Percentiles rank a stretch among this genome's conserved stretches.
Evolutionary conservation across 306 rosid species (phyloP).

Genomic region (Elaeagnus macrophylla): DNA sequence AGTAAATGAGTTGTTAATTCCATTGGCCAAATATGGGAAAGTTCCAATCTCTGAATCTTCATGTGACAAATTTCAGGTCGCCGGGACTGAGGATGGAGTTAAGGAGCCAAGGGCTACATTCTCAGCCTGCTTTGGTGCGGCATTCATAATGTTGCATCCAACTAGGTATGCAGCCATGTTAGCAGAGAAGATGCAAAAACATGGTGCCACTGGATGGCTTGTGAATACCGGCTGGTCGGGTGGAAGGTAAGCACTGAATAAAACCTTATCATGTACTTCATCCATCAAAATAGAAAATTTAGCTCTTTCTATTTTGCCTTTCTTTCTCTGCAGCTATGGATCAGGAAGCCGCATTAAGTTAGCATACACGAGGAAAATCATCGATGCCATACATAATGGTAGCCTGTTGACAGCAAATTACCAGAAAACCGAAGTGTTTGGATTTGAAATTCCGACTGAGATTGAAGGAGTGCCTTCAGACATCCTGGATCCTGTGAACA

Average conservation of each 20-base stretch:
- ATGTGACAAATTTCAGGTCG: slow-evolving; percentile 36
- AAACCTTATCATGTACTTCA: background rate
- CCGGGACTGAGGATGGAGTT: slow-evolving; percentile 84
- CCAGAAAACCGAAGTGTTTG: slow-evolving; percentile 58
- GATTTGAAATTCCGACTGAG: slow-evolving; percentile 63
- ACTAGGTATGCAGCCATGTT: slow-evolving; percentile 92
- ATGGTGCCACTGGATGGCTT: slow-evolving; percentile 88
- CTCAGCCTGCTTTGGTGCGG: slow-evolving; percentile 94
- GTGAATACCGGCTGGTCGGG: slow-evolving; percentile 96
- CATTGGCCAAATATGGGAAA: background rate
- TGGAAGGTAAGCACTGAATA: slow-evolving; percentile 43
- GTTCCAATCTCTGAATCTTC: background rate
- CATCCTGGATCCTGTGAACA: slow-evolving; percentile 65
- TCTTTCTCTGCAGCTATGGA: slow-evolving; percentile 49
- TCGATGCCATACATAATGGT: slow-evolving; percentile 81
- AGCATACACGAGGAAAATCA: slow-evolving; percentile 68
- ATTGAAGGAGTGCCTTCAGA: slow-evolving; percentile 74
- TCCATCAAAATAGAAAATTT: background rate
- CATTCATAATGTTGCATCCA: slow-evolving; percentile 84
- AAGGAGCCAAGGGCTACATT: slow-evolving; percentile 88
- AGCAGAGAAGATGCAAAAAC: slow-evolving; percentile 71
- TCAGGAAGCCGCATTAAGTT: slow-evolving; percentile 65
- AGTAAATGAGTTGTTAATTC: background rate
- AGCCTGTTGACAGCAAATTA: slow-evolving; percentile 48
- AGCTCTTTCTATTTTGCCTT: no score